phyloP scores from a whole-genome alignment of 148 eudicot genomes.

The Heliamphora exappendiculata region DNA sequence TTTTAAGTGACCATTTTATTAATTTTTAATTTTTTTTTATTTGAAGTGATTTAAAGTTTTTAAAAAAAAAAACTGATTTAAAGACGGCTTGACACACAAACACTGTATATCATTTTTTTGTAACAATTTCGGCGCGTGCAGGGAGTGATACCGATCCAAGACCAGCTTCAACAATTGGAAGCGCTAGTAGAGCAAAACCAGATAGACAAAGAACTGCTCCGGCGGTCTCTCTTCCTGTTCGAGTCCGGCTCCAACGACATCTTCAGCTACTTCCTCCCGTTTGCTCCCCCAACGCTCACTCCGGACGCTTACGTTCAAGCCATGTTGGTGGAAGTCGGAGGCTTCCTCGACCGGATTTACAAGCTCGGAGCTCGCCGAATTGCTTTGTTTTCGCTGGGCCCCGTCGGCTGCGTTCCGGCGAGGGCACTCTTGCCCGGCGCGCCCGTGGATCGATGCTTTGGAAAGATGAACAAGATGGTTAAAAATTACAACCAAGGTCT shows the following conservation, averaged over 20 bases:
- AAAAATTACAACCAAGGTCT: conserved; percentile 41
- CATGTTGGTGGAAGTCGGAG: conserved; percentile 28
- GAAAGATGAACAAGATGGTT: conserved; percentile 44
- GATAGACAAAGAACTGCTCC: conserved; percentile 23
- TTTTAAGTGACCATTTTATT: too few species aligned
- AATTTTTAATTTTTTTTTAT: too few species aligned
- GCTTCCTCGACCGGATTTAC: conserved; percentile 23
- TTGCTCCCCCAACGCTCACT: conserved; percentile 13
- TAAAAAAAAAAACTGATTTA: too few species aligned
- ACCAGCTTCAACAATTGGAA: conserved; percentile 35
- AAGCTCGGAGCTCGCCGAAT: conserved; percentile 44
- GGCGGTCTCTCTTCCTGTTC: conserved; percentile 33
- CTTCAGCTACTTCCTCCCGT: conserved; percentile 40
- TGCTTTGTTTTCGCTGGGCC: conserved; percentile 42
- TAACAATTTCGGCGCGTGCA: too few species aligned
- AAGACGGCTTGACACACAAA: too few species aligned
- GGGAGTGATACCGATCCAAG: conserved; percentile 41
- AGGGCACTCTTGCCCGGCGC: conserved; percentile 41
- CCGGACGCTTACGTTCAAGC: conserved; percentile 31
- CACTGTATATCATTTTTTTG: too few species aligned
- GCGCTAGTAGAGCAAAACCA: conserved; percentile 23
- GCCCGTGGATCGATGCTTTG: conserved; percentile 38
- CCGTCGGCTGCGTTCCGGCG: conserved; percentile 53
- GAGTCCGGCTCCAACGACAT: conserved; percentile 59
- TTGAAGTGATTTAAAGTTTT: too few species aligned